A percentile compares a stretch with the other conserved stretches of the same genome.
Evolutionary conservation across 495 filamentous ascomycete genomes (phyloP).

Genomic region (Tuber borchii): DNA sequence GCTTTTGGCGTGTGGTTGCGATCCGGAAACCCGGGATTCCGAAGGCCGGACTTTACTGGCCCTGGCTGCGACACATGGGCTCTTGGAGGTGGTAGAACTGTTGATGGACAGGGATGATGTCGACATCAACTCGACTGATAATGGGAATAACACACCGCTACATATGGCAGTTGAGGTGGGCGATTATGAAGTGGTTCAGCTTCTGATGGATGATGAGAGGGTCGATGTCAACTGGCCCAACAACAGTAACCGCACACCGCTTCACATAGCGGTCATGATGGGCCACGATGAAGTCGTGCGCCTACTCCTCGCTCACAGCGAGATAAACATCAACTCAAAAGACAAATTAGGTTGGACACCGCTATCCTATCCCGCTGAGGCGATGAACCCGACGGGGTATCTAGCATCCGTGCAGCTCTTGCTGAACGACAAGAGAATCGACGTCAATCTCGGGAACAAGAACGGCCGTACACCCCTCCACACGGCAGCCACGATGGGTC

Average conservation of each 20-base stretch:
- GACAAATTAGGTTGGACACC: slow-evolving; percentile 27
- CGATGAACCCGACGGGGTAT: slow-evolving; percentile 18
- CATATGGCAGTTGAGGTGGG: slow-evolving; percentile 26
- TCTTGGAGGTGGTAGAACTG: slow-evolving; percentile 36
- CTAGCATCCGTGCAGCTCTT: slow-evolving; percentile 29
- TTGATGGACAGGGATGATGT: slow-evolving; percentile 29
- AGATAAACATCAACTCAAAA: slow-evolving; percentile 23
- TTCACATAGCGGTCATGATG: slow-evolving; percentile 21
- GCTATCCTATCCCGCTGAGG: slow-evolving; percentile 24
- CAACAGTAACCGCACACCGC: slow-evolving; percentile 10
- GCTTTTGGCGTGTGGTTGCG: slow-evolving; percentile 3
- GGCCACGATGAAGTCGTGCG: slow-evolving; percentile 25
- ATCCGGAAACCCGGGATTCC: slow-evolving; percentile 1
- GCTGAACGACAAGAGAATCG: slow-evolving; percentile 16
- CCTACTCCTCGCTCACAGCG: neutral
- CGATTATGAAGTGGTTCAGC: slow-evolving; percentile 29
- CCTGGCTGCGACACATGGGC: slow-evolving; percentile 43
- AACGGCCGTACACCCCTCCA: slow-evolving; percentile 29
- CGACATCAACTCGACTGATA: slow-evolving; percentile 30
- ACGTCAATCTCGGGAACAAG: slow-evolving; percentile 22
- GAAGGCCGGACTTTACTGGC: slow-evolving; percentile 43
- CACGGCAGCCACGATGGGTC: slow-evolving; percentile 23
- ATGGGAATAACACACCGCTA: slow-evolving; percentile 37
- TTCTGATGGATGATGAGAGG: slow-evolving; percentile 26
- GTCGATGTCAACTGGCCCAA: slow-evolving; percentile 20